Conservation (phyloP, 108 stramenopile species). For the Cyclostephanos tholiformis region DNA sequence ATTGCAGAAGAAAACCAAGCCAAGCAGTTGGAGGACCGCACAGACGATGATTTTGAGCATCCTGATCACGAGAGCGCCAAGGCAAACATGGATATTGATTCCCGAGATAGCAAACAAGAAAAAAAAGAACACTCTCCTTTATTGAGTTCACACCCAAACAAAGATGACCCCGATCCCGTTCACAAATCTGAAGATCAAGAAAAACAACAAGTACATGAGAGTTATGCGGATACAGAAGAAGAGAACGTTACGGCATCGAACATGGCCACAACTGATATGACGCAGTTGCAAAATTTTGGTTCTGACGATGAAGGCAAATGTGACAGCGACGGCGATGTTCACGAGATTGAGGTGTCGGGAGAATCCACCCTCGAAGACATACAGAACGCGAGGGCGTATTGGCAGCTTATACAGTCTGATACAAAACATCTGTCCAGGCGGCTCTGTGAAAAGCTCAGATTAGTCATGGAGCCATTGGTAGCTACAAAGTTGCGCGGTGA, state of each 20-base stretch:
- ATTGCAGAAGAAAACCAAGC: constrained; percentile 65
- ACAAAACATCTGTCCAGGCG: constrained; percentile 80
- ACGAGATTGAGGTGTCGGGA: constrained; percentile 41
- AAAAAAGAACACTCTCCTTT: constrained; percentile 33
- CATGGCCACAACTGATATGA: constrained; percentile 32
- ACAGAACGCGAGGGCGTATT: constrained; percentile 60
- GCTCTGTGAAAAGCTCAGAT: constrained; percentile 96
- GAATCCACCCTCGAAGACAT: constrained; percentile 45
- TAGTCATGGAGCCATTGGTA: constrained; percentile 96
- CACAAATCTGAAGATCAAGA: constrained; percentile 24
- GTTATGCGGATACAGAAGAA: constrained; percentile 25
- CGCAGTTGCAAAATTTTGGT: constrained; percentile 17
- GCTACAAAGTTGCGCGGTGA: constrained; percentile 96
- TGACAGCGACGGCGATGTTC: constrained; percentile 50
- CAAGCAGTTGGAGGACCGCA: constrained; percentile 48
- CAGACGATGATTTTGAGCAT: constrained; percentile 49
- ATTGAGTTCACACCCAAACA: constrained; percentile 7
- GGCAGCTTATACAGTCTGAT: constrained; percentile 75
- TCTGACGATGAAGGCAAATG: constrained; percentile 48
- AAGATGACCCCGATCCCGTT: constrained; percentile 37
- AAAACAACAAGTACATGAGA: constrained; percentile 26
- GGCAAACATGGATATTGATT: constrained; percentile 26
- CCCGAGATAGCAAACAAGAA: constrained; percentile 31
- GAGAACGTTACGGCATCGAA: constrained; percentile 6
- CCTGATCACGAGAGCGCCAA: constrained; percentile 18